A percentile compares a stretch with the other conserved stretches of the same genome.
Conservation (phyloP, 495 filamentous ascomycete genomes). For the Penicillium crystallinum region DNA sequence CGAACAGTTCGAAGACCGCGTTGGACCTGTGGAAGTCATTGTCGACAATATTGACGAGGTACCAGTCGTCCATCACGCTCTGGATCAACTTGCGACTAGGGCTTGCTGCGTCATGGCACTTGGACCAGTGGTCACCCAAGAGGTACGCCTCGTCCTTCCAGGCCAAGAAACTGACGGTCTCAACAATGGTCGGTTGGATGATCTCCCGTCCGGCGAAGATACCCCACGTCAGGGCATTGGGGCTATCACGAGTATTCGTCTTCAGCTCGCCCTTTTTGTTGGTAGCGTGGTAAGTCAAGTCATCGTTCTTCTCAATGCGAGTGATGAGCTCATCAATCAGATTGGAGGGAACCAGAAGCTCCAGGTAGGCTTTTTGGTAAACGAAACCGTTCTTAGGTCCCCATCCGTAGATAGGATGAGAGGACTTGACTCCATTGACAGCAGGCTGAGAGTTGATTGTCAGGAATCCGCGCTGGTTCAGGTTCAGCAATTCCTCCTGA, state of each 20-base stretch:
- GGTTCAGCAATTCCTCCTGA: slow-evolving; percentile 64
- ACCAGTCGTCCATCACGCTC: slow-evolving; percentile 82
- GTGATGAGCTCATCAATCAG: slow-evolving; percentile 72
- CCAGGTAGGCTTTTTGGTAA: slow-evolving; percentile 97
- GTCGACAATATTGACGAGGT: slow-evolving; percentile 90
- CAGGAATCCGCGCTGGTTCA: slow-evolving; percentile 82
- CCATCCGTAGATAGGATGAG: slow-evolving; percentile 85
- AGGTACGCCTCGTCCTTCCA: slow-evolving; percentile 99
- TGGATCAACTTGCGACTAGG: slow-evolving; percentile 81
- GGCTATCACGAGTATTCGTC: slow-evolving; percentile 79
- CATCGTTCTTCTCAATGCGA: slow-evolving; percentile 70
- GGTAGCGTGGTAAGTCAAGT: slow-evolving; percentile 90
- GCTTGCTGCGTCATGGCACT: slow-evolving; percentile 72
- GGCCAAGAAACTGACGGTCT: slow-evolving; percentile 94
- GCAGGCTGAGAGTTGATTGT: slow-evolving; percentile 98
- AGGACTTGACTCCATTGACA: slow-evolving; percentile 86
- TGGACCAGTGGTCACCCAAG: slow-evolving; percentile 89
- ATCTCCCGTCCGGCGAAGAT: slow-evolving; percentile 99
- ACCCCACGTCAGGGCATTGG: slow-evolving; percentile 98
- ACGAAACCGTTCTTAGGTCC: slow-evolving; percentile 93
- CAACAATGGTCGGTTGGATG: slow-evolving; percentile 98
- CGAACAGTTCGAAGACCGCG: slow-evolving; percentile 47
- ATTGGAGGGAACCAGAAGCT: slow-evolving; percentile 77
- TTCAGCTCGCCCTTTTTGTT: slow-evolving; percentile 72
- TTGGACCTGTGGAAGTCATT: not conserved